A percentile compares a stretch with the other conserved stretches of the same genome.
These are phyloP conservation scores for Aspergillus wentii DNA, from an alignment of 495 filamentous ascomycete genomes.

Conservation along the genomic window DNA sequence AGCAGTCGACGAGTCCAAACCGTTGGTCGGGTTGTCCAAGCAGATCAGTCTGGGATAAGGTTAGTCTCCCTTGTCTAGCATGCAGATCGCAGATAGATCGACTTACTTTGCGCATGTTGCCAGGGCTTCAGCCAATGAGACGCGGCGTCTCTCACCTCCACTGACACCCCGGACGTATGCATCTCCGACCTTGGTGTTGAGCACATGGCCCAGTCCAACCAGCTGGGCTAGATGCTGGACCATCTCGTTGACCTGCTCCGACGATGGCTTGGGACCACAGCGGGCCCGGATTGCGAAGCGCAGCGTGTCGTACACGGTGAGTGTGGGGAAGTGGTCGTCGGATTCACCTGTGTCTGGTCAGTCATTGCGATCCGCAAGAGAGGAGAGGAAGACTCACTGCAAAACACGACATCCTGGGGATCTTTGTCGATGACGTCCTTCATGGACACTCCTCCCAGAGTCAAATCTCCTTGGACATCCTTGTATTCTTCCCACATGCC, in stretches of 20 bases:
- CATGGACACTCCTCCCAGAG: neutral
- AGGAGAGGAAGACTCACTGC: neutral
- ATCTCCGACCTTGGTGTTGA: slow-evolving; percentile 9
- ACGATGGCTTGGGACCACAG: slow-evolving; percentile 17
- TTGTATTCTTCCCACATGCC: slow-evolving; percentile 1
- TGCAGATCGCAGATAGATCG: slow-evolving; percentile 41
- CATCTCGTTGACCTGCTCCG: slow-evolving; percentile 55
- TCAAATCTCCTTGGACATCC: neutral
- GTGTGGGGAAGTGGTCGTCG: slow-evolving; percentile 57
- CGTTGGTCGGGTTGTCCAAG: slow-evolving; percentile 47
- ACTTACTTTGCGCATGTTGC: slow-evolving; percentile 51
- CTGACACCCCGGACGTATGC: slow-evolving; percentile 10
- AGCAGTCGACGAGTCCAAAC: slow-evolving; percentile 47
- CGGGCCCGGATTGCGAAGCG: slow-evolving; percentile 42
- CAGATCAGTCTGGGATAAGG: slow-evolving; percentile 23
- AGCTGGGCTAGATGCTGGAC: slow-evolving; percentile 18
- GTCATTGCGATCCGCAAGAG: neutral
- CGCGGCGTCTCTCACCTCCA: slow-evolving; percentile 50
- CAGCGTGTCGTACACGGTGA: slow-evolving; percentile 60
- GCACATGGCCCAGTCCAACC: slow-evolving; percentile 1
- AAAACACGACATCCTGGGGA: neutral
- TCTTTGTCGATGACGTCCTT: no score
- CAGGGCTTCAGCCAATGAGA: slow-evolving; percentile 52
- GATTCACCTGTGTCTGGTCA: slow-evolving; percentile 24
- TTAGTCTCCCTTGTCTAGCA: slow-evolving; percentile 4